These are phyloP conservation scores for Secale cereale DNA, from an alignment of 176 grass and related monocot genomes.

Conservation along the genomic window DNA sequence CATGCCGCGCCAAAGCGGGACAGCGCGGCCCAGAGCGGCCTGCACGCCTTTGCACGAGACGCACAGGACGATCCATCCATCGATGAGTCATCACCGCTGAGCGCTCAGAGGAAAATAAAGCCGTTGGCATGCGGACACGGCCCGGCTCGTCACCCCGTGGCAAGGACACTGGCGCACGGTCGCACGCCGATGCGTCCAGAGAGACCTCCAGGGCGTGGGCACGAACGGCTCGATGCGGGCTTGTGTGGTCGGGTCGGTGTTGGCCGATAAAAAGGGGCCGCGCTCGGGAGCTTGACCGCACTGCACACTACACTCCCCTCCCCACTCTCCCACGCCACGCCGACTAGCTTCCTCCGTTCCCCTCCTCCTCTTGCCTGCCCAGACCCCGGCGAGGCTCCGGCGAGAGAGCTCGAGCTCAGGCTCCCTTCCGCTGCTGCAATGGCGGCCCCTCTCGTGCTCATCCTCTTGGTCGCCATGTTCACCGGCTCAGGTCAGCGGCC, in stretches of 20 bases:
- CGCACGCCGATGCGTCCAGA: not conserved
- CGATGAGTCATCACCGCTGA: not conserved
- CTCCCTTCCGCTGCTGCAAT: slow-evolving; percentile 4
- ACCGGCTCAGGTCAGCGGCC: slow-evolving; percentile 31
- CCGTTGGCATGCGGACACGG: slow-evolving; percentile 42
- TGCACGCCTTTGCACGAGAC: slow-evolving; percentile 15
- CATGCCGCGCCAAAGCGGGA: slow-evolving; percentile 44
- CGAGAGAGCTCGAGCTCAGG: not conserved
- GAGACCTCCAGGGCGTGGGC: not conserved
- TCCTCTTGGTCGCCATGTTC: slow-evolving; percentile 45
- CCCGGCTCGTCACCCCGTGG: slow-evolving; percentile 10
- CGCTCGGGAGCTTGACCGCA: not conserved
- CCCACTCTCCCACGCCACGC: not conserved
- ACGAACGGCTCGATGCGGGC: not conserved
- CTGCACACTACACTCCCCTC: slow-evolving; percentile 6
- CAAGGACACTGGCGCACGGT: not conserved
- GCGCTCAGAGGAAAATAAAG: slow-evolving; percentile 41
- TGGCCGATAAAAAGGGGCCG: slow-evolving; percentile 26
- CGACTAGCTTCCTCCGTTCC: not conserved
- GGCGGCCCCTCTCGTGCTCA: slow-evolving; percentile 32
- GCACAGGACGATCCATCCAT: not conserved
- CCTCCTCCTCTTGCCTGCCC: not conserved
- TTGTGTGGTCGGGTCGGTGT: slow-evolving; percentile 7
- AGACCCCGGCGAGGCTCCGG: no score
- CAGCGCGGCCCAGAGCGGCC: slow-evolving; percentile 25